Evolutionary conservation across 768 basidiomycete genomes (phyloP), one percentile per base, ranked within the genome.

Genomic region (Tricholomella constricta): DNA sequence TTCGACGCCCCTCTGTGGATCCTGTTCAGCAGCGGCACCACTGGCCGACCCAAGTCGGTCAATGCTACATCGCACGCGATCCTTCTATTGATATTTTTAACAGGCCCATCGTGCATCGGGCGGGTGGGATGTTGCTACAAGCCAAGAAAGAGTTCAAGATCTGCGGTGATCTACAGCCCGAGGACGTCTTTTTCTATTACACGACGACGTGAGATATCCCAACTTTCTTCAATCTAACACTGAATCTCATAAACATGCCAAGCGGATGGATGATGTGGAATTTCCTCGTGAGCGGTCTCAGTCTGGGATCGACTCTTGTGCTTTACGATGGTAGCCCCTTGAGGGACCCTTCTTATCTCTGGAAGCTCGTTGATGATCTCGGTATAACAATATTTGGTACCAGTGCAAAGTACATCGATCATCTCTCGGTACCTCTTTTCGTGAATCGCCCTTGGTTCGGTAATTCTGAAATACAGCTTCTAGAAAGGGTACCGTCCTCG

Each of bases 211-310:
- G 57, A 61, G 84, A 48, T 45, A 36, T 52, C 37, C 17, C 15
- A 6, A 20, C 31, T 44, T 36, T 20, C 14, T 6, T 31, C 22
- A 22, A 23, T 36, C 38, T 34, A 41, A 11, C 55, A 42, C 42
- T 52, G 51, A 26, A 36, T 52, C 55, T 59, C 59, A 36, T 17
- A 1, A 17, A 37, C 17, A 47, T 48, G 11, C 41, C 7, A 59
- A 90, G 88, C 15, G 88, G 88, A 40, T 91, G 89, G 90, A 92
- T 93, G 89, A 91, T 92, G 90, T 92, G 86, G 84, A 91, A 91
- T 64, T 91, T 89, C 67, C 82, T 91, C 31, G 76, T 88, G 26
- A 79, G 81, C 48, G 84, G 80, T 8, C 75, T 92, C 10, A 77
- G 78, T 37, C 65, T 82, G 12, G 89, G 88, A 37, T 85, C 84